Conservation (phyloP, 1,284 basidiomycete genomes). For the Apiotrichum domesticum region DNA sequence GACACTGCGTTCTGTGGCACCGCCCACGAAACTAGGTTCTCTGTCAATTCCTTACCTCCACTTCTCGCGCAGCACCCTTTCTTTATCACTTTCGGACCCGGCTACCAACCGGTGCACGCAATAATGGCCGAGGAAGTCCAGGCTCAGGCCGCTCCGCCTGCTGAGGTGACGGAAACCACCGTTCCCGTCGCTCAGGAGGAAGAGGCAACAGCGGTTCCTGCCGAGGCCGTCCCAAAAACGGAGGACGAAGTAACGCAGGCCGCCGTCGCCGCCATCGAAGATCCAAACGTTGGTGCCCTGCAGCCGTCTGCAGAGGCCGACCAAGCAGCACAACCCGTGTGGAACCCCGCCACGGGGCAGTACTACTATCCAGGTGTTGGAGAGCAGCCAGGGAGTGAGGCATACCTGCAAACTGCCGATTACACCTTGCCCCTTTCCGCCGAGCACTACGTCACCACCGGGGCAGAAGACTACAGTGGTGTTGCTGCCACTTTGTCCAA, state of each 20-base stretch:
- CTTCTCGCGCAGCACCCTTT: not conserved
- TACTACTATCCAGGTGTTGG: not conserved
- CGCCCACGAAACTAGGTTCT: not conserved
- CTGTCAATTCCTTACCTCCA: no score
- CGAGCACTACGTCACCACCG: constrained; percentile 11
- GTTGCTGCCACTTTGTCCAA: constrained; percentile 15
- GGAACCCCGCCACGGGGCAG: constrained; percentile 1
- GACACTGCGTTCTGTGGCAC: not conserved
- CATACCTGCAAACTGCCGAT: not conserved
- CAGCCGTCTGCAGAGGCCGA: not conserved
- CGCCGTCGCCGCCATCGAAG: not conserved
- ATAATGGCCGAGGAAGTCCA: not conserved
- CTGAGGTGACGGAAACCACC: not conserved
- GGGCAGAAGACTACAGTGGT: constrained; percentile 11
- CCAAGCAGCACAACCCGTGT: not conserved
- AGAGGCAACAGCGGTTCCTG: no score
- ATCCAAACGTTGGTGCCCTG: not conserved
- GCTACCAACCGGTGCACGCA: not conserved
- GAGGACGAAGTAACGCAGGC: not conserved
- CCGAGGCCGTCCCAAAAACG: no score
- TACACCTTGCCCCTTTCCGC: constrained; percentile 8
- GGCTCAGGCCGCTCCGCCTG: not conserved
- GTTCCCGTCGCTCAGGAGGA: no score
- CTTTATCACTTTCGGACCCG: not conserved
- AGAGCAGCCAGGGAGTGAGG: not conserved